Evolutionary conservation across 352 stramenopile species (phyloP).

Genomic region (Globisporangium alternatum): DNA sequence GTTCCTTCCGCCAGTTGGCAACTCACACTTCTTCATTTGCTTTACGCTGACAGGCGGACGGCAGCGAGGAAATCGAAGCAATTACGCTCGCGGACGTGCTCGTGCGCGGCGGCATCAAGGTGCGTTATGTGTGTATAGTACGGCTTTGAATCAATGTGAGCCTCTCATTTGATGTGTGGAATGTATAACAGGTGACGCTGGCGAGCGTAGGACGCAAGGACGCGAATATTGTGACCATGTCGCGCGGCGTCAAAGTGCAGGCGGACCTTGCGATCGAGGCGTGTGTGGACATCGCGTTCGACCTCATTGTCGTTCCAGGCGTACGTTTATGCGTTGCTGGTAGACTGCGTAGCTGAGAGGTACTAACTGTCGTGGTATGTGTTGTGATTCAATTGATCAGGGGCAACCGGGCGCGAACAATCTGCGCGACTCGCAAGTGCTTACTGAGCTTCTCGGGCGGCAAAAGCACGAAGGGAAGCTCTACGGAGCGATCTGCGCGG

Average conservation of each 20-base stretch:
- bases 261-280: constrained; percentile 63
- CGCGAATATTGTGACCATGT: constrained; percentile 73
- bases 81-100: constrained; percentile 73
- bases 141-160: background rate
- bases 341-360: background rate
- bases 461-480: constrained; percentile 62
- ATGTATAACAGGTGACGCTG: constrained; percentile 40
- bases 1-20: background rate
- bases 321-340: constrained; percentile 21
- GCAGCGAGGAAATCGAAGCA: constrained; percentile 81
- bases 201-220: constrained; percentile 54
- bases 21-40: background rate
- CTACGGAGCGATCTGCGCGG: constrained; percentile 77
- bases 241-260: constrained; percentile 65
- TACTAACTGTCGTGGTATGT: constrained; percentile 3
- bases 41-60: constrained; percentile 49
- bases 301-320: constrained; percentile 66
- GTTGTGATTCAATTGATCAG: constrained; percentile 20
- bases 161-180: background rate
- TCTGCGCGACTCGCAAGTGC: constrained; percentile 58
- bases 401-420: constrained; percentile 66
- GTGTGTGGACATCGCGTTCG: constrained; percentile 52
- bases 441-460: constrained; percentile 55
- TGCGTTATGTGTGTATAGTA: constrained; percentile 2
- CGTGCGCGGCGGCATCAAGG: constrained; percentile 56